These are phyloP conservation scores for Trichoderma orchidacearum DNA, from an alignment of 495 filamentous ascomycete genomes.

Conservation along the genomic window DNA sequence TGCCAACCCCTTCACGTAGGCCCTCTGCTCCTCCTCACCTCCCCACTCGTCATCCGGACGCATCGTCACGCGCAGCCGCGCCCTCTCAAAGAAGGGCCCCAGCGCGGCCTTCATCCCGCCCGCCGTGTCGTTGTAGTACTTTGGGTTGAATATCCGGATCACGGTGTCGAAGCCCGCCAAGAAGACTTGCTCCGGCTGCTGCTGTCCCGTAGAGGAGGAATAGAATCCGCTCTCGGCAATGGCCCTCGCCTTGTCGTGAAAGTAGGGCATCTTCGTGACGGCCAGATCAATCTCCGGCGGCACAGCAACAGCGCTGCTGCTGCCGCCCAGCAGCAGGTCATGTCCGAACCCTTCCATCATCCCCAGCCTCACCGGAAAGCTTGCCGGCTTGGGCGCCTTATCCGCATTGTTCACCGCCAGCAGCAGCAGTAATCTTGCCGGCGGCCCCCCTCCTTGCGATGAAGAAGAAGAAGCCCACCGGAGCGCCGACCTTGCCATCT, in stretches of 20 bases:
- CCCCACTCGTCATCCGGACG: constrained; percentile 60
- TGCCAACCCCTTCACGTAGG: constrained; percentile 39
- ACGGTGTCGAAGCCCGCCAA: constrained; percentile 82
- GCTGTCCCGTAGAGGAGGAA: constrained; percentile 8
- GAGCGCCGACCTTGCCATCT: constrained; percentile 55
- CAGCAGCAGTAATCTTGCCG: constrained; percentile 49
- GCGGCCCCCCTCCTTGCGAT: background rate
- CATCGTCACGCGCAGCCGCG: constrained; percentile 59
- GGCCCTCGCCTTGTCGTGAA: constrained; percentile 66
- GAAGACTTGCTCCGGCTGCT: constrained; percentile 49
- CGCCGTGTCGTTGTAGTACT: constrained; percentile 50
- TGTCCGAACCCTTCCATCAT: constrained; percentile 68
- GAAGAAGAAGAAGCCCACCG: constrained; percentile 15
- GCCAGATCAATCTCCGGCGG: constrained; percentile 52
- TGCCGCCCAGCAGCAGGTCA: constrained; percentile 1
- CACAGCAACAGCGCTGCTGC: constrained; percentile 11
- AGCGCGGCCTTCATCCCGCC: constrained; percentile 35
- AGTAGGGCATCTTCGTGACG: constrained; percentile 71
- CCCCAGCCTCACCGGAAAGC: constrained; percentile 65
- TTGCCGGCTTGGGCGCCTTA: constrained; percentile 72
- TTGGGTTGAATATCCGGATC: constrained; percentile 65
- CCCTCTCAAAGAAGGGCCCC: constrained; percentile 51
- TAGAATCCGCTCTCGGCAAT: constrained; percentile 46
- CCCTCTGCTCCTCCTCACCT: constrained; percentile 39
- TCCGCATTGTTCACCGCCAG: constrained; percentile 89